phyloP scores from a whole-genome alignment of 2,329 filamentous ascomycete species.

The Chaetothyriales sp. region DNA sequence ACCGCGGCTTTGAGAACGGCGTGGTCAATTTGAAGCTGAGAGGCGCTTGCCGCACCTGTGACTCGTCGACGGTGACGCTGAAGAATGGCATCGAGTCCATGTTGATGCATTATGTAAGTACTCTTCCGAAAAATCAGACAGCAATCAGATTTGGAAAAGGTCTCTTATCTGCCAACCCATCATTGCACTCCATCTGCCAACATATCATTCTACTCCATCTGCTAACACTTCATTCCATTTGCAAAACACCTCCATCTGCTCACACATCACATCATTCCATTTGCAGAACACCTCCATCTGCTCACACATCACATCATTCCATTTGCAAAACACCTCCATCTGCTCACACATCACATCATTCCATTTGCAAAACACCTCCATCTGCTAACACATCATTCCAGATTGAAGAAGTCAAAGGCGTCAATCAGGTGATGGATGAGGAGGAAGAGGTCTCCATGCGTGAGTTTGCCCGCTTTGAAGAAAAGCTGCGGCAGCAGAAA shows the following conservation, averaged over 20 bases:
- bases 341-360: too few species aligned
- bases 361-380: not conserved
- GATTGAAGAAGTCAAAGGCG: slow-evolving; percentile 91
- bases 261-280: too few species aligned
- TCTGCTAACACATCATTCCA: slow-evolving; percentile 25
- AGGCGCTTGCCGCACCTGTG: slow-evolving; percentile 88
- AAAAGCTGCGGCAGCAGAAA: slow-evolving; percentile 54
- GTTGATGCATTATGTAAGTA: slow-evolving; percentile 85
- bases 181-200: too few species aligned
- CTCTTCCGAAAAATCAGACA: not conserved
- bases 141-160: not conserved
- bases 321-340: too few species aligned
- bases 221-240: too few species aligned
- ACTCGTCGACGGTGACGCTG: slow-evolving; percentile 89
- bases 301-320: too few species aligned
- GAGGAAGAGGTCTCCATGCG: slow-evolving; percentile 78
- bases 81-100: slow-evolving; percentile 98
- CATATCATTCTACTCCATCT: too few species aligned
- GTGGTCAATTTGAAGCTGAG: slow-evolving; percentile 75
- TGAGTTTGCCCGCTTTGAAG: slow-evolving; percentile 91
- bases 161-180: not conserved
- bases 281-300: too few species aligned
- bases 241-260: too few species aligned
- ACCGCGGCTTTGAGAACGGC: slow-evolving; percentile 75
- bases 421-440: slow-evolving; percentile 77